A percentile compares a stretch with the other conserved stretches of the same genome.
Conservation (phyloP, 441 rosid species). For the Daphne laureola region DNA sequence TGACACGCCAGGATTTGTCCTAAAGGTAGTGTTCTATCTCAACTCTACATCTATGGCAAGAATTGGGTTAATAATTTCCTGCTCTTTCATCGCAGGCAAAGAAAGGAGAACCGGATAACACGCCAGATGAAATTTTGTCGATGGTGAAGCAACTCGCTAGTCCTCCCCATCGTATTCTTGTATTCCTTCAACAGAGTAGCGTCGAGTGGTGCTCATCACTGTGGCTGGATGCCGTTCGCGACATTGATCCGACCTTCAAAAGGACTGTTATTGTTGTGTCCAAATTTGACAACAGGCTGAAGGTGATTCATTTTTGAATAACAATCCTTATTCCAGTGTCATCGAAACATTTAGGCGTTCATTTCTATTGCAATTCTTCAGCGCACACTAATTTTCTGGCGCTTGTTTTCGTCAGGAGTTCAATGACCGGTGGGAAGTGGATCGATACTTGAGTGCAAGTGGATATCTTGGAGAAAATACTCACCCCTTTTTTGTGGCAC, state of each 20-base stretch:
- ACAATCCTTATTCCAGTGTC: background rate
- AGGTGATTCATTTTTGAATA: slow-evolving; percentile 32
- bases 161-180: slow-evolving; percentile 87
- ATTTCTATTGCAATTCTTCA: too few species aligned
- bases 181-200: slow-evolving; percentile 95
- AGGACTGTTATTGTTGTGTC: slow-evolving; percentile 88
- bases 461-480: slow-evolving; percentile 91
- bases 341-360: background rate
- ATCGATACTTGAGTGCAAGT: slow-evolving; percentile 81
- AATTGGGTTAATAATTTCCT: too few species aligned
- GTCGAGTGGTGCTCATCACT: slow-evolving; percentile 97
- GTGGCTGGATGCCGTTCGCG: slow-evolving; percentile 87
- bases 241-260: slow-evolving; percentile 78
- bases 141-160: slow-evolving; percentile 91
- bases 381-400: too few species aligned
- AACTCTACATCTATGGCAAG: background rate
- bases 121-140: slow-evolving; percentile 83
- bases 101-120: slow-evolving; percentile 92
- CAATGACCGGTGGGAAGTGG: slow-evolving; percentile 80
- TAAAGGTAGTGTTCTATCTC: slow-evolving; percentile 45
- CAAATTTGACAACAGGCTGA: slow-evolving; percentile 91
- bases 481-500: slow-evolving; percentile 77
- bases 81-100: slow-evolving; percentile 45
- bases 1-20: slow-evolving; percentile 96
- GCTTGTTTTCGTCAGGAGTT: slow-evolving; percentile 47